Percentiles rank a stretch among this genome's conserved stretches.
phyloP scores from a whole-genome alignment of 202 grass and related monocot species.

The Brachypodium distachyon region DNA sequence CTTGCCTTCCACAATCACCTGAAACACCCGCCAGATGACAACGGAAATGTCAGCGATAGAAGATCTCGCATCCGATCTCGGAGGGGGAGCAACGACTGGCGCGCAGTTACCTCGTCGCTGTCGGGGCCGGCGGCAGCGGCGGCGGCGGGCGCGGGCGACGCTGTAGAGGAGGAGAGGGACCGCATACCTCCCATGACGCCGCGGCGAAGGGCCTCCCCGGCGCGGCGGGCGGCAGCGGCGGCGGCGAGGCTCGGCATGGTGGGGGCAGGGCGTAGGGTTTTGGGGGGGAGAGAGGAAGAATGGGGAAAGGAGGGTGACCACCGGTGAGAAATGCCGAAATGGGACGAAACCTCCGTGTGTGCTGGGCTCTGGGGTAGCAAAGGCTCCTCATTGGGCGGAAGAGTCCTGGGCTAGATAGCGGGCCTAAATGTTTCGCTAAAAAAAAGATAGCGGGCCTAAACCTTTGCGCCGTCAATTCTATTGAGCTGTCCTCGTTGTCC shows the following conservation, averaged over 20 bases:
- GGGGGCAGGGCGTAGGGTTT: conserved; percentile 24
- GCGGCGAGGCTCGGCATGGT: conserved; percentile 38
- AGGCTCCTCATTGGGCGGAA: too few relatives aligned
- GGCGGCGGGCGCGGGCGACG: not conserved
- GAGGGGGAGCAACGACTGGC: not conserved
- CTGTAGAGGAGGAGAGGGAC: conserved; percentile 2
- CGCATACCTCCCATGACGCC: not conserved
- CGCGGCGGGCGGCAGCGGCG: conserved; percentile 27
- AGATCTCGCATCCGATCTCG: not conserved
- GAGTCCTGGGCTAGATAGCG: too few relatives aligned
- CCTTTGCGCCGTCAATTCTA: too few relatives aligned
- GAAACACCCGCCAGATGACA: not conserved
- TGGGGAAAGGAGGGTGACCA: not conserved
- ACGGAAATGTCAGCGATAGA: not conserved
- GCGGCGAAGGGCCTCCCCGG: conserved; percentile 23
- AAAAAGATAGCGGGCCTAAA: too few relatives aligned
- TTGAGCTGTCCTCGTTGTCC: too few relatives aligned
- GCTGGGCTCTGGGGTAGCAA: not conserved
- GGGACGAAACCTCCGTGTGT: not conserved
- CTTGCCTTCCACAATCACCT: conserved; percentile 87
- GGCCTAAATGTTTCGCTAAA: too few relatives aligned
- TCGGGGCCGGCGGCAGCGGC: not conserved
- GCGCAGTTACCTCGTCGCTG: conserved; percentile 26
- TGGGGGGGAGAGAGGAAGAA: conserved; percentile 8
- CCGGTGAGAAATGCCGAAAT: not conserved